Conservation (phyloP, 148 eudicot species). For the Polygonum aviculare region DNA sequence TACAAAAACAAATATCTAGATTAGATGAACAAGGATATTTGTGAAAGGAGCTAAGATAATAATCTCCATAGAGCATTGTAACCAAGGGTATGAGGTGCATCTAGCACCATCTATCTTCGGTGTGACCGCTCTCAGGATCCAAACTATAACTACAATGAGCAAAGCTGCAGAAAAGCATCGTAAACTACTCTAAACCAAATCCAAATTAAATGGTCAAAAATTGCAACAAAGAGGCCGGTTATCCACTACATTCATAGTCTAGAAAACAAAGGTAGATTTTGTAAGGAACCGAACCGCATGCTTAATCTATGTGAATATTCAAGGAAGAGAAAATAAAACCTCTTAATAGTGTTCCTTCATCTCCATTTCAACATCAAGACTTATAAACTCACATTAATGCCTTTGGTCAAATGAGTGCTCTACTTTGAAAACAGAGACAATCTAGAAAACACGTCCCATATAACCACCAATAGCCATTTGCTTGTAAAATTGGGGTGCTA, state of each 20-base stretch:
- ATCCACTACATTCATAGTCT: constrained; percentile 93
- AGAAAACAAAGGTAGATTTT: constrained; percentile 11
- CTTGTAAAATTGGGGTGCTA: constrained; percentile 95
- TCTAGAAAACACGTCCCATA: constrained; percentile 77
- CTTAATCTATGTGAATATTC: background rate
- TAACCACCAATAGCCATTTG: constrained; percentile 89
- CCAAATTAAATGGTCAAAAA: constrained; percentile 55
- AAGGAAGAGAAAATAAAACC: constrained; percentile 25
- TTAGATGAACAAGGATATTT: too few species aligned
- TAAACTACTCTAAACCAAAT: too few species aligned
- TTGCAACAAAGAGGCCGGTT: constrained; percentile 46
- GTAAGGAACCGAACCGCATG: background rate
- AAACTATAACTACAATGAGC: too few species aligned
- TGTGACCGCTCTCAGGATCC: too few species aligned
- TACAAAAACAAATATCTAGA: too few species aligned
- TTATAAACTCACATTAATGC: constrained; percentile 86
- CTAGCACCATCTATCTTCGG: too few species aligned
- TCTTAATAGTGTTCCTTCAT: constrained; percentile 73
- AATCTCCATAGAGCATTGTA: too few species aligned
- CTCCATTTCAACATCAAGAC: constrained; percentile 97
- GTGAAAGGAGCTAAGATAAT: too few species aligned
- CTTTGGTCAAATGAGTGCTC: constrained; percentile 86
- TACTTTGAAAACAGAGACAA: constrained; percentile 90
- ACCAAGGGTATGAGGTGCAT: too few species aligned
- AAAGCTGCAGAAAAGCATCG: too few species aligned